Evolutionary conservation across 2,329 filamentous ascomycete species (phyloP).

Genomic region (Cytospora mali): DNA sequence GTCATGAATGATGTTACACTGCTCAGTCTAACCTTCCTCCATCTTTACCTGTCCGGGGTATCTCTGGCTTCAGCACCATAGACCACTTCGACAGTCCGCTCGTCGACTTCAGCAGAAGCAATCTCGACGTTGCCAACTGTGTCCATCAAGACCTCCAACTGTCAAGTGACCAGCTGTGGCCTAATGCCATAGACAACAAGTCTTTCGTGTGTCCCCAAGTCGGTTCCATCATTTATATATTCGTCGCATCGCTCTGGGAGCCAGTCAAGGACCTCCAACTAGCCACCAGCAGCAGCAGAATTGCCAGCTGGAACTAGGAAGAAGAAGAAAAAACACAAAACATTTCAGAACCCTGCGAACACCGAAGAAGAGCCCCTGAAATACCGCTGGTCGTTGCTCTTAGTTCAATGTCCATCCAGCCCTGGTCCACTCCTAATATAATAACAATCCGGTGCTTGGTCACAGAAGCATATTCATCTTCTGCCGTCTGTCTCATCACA

Average conservation of each 20-base stretch:
- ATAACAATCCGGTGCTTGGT: slow-evolving; percentile 9
- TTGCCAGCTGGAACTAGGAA: neutral
- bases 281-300: slow-evolving; percentile 12
- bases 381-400: slow-evolving; percentile 15
- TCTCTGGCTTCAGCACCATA: neutral
- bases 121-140: neutral
- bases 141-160: neutral
- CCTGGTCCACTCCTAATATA: slow-evolving; percentile 5
- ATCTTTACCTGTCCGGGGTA: neutral
- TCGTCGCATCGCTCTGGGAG: neutral
- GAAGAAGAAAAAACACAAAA: slow-evolving; percentile 2
- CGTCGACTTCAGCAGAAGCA: neutral
- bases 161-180: neutral
- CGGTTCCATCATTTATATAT: neutral
- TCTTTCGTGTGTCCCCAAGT: neutral
- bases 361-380: slow-evolving; percentile 14
- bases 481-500: slow-evolving; percentile 22
- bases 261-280: neutral
- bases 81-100: neutral
- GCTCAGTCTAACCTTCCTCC: neutral
- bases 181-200: neutral
- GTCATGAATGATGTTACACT: slow-evolving; percentile 14
- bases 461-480: slow-evolving; percentile 12
- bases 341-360: slow-evolving; percentile 14
- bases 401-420: slow-evolving; percentile 4